phyloP scores from a whole-genome alignment of 2,329 filamentous ascomycete species.

The Phialophora tarda region DNA sequence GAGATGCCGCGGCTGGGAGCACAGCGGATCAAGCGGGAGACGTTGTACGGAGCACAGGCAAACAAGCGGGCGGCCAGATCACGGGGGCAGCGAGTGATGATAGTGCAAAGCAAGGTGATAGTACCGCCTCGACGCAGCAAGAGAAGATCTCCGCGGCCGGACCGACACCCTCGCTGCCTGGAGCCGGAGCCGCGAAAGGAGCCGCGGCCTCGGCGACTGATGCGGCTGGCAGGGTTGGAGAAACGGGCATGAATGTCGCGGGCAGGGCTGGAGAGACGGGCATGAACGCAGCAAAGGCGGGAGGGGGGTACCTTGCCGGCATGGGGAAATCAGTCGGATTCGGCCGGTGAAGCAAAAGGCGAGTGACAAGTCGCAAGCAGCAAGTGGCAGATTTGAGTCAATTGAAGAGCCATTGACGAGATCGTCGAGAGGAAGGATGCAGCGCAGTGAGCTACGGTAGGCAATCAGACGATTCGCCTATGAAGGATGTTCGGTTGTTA shows the following conservation, averaged over 20 bases:
- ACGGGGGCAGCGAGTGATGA: neutral
- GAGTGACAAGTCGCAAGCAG: no score
- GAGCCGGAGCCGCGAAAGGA: neutral
- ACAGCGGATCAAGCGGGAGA: slow-evolving; percentile 1
- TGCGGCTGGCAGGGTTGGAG: slow-evolving; percentile 13
- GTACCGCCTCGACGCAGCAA: neutral
- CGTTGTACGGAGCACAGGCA: neutral
- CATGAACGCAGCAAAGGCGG: slow-evolving; percentile 10
- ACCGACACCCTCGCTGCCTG: slow-evolving; percentile 8
- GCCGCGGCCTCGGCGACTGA: neutral
- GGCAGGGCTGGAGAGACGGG: slow-evolving; percentile 16
- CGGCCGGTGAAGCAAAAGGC: neutral
- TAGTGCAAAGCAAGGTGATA: neutral
- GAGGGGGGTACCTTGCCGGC: slow-evolving; percentile 19
- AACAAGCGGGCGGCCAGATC: neutral
- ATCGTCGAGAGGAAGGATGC: no score
- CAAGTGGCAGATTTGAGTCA: no score
- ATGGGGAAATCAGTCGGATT: slow-evolving; percentile 20
- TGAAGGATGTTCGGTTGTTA: no score
- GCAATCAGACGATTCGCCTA: no score
- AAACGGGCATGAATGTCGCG: slow-evolving; percentile 14
- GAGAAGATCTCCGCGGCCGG: neutral
- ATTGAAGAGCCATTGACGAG: no score
- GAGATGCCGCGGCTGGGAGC: neutral
- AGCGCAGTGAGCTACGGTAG: no score